Evolutionary conservation across 768 basidiomycete genomes (phyloP).

Genomic region (Leucosporidium yakuticum): DNA sequence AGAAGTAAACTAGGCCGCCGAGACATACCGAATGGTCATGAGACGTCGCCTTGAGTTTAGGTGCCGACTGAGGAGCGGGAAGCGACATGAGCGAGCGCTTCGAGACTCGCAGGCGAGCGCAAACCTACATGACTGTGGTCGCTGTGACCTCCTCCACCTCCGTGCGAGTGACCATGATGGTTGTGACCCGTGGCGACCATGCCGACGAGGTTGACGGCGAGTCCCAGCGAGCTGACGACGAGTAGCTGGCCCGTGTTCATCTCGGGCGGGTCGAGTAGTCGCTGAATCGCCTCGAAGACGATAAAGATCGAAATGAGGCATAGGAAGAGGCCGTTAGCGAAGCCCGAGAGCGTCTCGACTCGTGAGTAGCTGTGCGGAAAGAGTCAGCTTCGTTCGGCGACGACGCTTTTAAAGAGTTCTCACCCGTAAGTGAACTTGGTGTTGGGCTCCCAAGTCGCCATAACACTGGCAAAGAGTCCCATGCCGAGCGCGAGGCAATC

Average conservation of each 20-base stretch:
- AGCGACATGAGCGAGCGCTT: too few species aligned
- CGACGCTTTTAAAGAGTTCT: conserved; percentile 35
- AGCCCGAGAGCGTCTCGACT: conserved; percentile 94
- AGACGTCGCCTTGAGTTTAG: not conserved
- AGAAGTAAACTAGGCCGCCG: too few species aligned
- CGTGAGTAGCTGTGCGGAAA: conserved; percentile 65
- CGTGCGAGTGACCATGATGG: conserved; percentile 40
- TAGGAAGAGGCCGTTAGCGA: conserved; percentile 92
- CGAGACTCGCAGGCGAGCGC: too few species aligned
- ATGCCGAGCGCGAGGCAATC: conserved; percentile 97
- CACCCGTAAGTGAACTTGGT: conserved; percentile 92
- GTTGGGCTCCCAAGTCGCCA: conserved; percentile 96
- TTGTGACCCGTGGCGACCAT: conserved; percentile 89
- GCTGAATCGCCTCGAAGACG: conserved; percentile 92
- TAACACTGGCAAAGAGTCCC: conserved; percentile 89
- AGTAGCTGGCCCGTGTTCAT: conserved; percentile 94
- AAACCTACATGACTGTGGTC: too few species aligned
- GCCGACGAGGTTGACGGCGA: conserved; percentile 91
- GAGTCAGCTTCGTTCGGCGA: not conserved
- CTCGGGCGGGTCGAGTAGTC: conserved; percentile 73
- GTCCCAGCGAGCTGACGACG: conserved; percentile 77
- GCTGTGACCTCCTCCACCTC: conserved; percentile 8
- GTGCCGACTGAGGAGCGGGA: too few species aligned
- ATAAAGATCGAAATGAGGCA: conserved; percentile 95
- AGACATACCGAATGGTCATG: too few species aligned